Percentiles rank a stretch among this genome's conserved stretches.
phyloP scores from a whole-genome alignment of 352 stramenopile genomes.

The Pythium angustatum region DNA sequence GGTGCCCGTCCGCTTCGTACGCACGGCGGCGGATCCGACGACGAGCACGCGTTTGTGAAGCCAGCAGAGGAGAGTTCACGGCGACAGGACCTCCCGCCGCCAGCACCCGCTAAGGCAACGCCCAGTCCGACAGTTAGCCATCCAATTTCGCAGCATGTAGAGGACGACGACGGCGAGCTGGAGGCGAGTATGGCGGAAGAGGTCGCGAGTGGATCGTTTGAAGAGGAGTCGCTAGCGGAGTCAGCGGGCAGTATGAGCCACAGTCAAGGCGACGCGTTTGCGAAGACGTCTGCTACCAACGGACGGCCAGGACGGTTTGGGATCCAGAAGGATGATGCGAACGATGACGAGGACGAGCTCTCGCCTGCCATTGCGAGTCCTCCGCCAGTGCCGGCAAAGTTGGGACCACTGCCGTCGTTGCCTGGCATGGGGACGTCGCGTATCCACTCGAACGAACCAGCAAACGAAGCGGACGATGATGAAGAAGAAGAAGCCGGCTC shows the following conservation, averaged over 20 bases:
- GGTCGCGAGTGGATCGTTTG: constrained; percentile 53
- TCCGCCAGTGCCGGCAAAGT: constrained; percentile 21
- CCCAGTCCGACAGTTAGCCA: not conserved
- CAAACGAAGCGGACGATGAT: constrained; percentile 8
- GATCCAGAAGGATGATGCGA: constrained; percentile 18
- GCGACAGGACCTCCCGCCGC: not conserved
- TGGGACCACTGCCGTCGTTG: constrained; percentile 14
- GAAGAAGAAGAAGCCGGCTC: constrained; percentile 20
- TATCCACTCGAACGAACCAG: not conserved
- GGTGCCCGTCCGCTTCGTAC: too few species aligned
- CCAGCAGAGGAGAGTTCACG: too few species aligned
- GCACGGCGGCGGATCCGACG: too few species aligned
- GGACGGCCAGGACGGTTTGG: constrained; percentile 12
- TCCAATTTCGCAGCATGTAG: not conserved
- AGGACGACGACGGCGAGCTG: constrained; percentile 38
- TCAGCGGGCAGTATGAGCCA: constrained; percentile 25
- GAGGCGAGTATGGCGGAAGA: constrained; percentile 60
- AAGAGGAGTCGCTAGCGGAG: constrained; percentile 56
- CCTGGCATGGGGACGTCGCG: constrained; percentile 4
- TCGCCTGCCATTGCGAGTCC: constrained; percentile 21
- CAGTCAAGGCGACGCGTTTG: constrained; percentile 1
- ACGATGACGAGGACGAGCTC: constrained; percentile 29
- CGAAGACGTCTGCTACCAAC: not conserved
- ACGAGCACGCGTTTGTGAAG: too few species aligned
- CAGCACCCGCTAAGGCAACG: not conserved